Evolutionary conservation across 345 rosid species (phyloP).

Genomic region (Eucalyptus erythrocorys): DNA sequence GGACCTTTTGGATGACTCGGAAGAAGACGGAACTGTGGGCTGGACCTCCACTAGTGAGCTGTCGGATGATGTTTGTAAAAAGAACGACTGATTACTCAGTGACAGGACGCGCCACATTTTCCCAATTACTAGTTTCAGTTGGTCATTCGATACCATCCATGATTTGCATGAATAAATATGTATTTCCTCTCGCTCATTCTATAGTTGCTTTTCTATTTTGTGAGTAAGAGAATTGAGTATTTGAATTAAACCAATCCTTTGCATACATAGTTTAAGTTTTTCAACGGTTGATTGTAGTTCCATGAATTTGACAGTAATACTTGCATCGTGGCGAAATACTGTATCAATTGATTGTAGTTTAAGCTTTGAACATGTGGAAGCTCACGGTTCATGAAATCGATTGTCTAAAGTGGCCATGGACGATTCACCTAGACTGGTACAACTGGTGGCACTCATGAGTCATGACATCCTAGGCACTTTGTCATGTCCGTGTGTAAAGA

Average conservation of each 20-base stretch:
- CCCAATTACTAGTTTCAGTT: neutral
- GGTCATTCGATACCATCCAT: neutral
- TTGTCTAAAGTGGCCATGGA: neutral
- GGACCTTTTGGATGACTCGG: neutral
- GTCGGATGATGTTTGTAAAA: neutral
- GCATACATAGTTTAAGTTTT: neutral
- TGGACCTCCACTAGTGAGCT: neutral
- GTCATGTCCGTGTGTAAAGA: neutral
- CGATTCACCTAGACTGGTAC: neutral
- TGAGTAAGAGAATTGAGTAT: neutral
- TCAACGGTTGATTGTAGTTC: neutral
- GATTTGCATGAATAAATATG: neutral
- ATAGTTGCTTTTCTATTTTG: neutral
- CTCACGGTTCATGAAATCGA: neutral
- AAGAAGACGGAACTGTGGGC: neutral
- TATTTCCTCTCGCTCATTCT: neutral
- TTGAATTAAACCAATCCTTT: neutral
- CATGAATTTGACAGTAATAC: neutral
- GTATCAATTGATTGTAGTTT: neutral
- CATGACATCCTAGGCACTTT: neutral
- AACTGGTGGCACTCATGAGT: neutral
- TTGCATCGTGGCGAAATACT: rapidly evolving
- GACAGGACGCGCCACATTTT: neutral
- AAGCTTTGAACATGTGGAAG: neutral
- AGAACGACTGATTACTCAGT: neutral